These are phyloP conservation scores for Pyronema omphalodes DNA, from an alignment of 495 filamentous ascomycete species.

Conservation along the genomic window DNA sequence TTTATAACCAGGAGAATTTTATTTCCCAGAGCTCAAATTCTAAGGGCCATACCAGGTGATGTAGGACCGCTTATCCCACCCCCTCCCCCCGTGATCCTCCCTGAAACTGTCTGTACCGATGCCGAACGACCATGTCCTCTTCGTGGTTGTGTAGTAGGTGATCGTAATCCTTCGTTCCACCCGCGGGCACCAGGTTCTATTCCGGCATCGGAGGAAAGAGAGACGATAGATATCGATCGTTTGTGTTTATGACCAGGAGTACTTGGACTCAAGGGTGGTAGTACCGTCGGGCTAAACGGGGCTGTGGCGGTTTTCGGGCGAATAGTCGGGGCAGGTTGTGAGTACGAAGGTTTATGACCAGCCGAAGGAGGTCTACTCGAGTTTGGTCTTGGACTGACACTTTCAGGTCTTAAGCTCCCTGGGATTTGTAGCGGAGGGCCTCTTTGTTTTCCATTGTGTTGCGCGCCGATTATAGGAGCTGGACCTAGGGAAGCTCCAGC, in stretches of 20 bases:
- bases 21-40: background rate
- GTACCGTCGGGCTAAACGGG: slow-evolving; percentile 9
- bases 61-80: slow-evolving; percentile 10
- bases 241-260: slow-evolving; percentile 37
- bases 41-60: slow-evolving; percentile 15
- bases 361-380: slow-evolving; percentile 25
- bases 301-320: slow-evolving; percentile 1
- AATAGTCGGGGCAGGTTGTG: slow-evolving; percentile 11
- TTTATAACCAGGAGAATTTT: background rate
- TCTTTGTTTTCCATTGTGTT: slow-evolving; percentile 4
- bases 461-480: background rate
- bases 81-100: slow-evolving; percentile 12
- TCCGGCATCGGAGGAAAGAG: slow-evolving; percentile 48
- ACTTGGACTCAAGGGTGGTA: slow-evolving; percentile 6
- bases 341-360: slow-evolving; percentile 30
- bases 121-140: slow-evolving; percentile 18
- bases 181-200: slow-evolving; percentile 28
- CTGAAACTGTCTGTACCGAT: slow-evolving; percentile 18
- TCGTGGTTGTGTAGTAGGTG: slow-evolving; percentile 12
- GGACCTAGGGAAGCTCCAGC: too few species aligned
- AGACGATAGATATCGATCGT: slow-evolving; percentile 87
- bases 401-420: background rate
- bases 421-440: background rate
- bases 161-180: slow-evolving; percentile 14
- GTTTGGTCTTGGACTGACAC: slow-evolving; percentile 7